Base-by-base conservation (phyloP, 345 rosid genomes). In the Eucalyptus regnans region DNA sequence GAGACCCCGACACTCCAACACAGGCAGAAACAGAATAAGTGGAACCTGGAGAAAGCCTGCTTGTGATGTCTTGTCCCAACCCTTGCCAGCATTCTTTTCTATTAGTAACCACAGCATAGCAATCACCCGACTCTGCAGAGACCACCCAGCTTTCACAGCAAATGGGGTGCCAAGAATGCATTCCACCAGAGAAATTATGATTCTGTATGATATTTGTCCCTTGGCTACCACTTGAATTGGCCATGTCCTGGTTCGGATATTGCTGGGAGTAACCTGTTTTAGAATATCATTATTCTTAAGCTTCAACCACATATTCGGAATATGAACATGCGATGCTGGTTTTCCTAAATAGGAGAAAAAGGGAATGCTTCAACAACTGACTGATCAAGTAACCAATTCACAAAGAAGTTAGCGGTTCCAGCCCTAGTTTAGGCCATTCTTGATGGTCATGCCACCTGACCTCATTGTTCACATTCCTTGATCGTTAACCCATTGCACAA, bases 21-120 rank as follows among this genome's bases (percentile, higher is more conserved):
- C 50, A 22, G 86, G 98, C 99, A 87, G 96, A 93, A 87, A 98
- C 95, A 33, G 92, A 89, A 90, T 94, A 96, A 79, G 93, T 92
- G 68, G 50, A 89, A 87, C 96, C 96, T 52, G 93, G 92, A 64
- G 94, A 93, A 90, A 97, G 91, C 86, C 92, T 92, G 90, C 90
- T 90, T 15, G 98, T 96, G 90, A 97, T 95, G 92, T 97, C 98
- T 91, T 97, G 99, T 88, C 95, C 99, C 89, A 98, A 92, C 16
- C 98, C 99, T 89, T 98, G 98, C 99, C 99, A 98, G 90, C 95
- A 92, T 92, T 97, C 94, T 18, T 90, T 95, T n/a, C 99, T 94
- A 90, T 96, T 95, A 48, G 95, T 93, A 91, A 96, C 94, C 90
- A 95, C 99, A 41, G 95, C 99, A 90, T 94, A 94, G 88, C 91